Evolutionary conservation across 148 eudicot genomes (phyloP).

Genomic region (Spergularia bocconei): DNA sequence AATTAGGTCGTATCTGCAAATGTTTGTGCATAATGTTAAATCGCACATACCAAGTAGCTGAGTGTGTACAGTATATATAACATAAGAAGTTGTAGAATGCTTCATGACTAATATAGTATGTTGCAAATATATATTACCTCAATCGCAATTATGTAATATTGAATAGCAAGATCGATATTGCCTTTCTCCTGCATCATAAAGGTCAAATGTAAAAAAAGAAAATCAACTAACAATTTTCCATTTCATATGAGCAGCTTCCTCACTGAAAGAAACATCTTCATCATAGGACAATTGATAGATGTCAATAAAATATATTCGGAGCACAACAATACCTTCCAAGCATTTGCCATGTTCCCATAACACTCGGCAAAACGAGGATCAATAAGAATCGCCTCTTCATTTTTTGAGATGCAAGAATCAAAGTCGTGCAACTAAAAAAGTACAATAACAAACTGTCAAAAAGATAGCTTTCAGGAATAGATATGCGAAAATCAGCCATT

Average conservation of each 20-base stretch:
- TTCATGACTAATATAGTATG: slow-evolving; percentile 2
- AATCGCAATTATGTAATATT: slow-evolving; percentile 74
- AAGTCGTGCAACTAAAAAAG: slow-evolving; percentile 72
- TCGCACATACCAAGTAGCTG: background rate
- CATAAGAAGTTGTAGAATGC: background rate
- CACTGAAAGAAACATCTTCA: background rate
- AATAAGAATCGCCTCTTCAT: slow-evolving; percentile 90
- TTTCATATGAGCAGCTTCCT: background rate
- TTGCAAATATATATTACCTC: slow-evolving; percentile 47
- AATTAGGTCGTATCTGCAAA: slow-evolving; percentile 87
- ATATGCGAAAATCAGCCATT: background rate
- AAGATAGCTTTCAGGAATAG: slow-evolving; percentile 10
- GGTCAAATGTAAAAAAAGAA: slow-evolving; percentile 6
- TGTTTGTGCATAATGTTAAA: slow-evolving; percentile 8
- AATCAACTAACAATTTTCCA: background rate
- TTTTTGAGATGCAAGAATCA: slow-evolving; percentile 76
- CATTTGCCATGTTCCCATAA: slow-evolving; percentile 98
- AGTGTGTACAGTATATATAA: background rate
- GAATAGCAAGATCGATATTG: slow-evolving; percentile 85
- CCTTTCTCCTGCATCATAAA: slow-evolving; percentile 76
- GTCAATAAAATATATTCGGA: background rate
- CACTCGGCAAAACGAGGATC: slow-evolving; percentile 90
- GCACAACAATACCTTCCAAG: slow-evolving; percentile 72
- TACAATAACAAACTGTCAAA: slow-evolving; percentile 16
- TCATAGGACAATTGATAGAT: background rate